Evolutionary conservation across 2,329 filamentous ascomycete species (phyloP).

Genomic region (Fusarium burgessii): DNA sequence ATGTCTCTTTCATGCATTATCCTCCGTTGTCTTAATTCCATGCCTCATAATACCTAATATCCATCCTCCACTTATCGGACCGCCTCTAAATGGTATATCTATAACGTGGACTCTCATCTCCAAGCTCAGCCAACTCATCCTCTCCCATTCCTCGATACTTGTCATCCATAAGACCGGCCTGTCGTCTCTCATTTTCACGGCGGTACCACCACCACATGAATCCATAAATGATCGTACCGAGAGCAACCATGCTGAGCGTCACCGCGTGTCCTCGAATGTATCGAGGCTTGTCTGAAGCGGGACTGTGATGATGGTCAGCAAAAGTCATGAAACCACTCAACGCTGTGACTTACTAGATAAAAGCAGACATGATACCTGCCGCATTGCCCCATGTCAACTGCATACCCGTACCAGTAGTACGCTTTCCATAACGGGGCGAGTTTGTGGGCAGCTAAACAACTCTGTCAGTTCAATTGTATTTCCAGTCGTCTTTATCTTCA

Average conservation of each 20-base stretch:
- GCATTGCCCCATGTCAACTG: constrained; percentile 78
- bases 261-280: constrained; percentile 72
- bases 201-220: constrained; percentile 67
- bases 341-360: constrained; percentile 62
- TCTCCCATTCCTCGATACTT: constrained; percentile 57
- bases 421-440: constrained; percentile 79
- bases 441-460: constrained; percentile 68
- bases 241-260: constrained; percentile 67
- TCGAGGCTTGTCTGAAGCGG: constrained; percentile 63
- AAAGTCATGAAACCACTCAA: not conserved
- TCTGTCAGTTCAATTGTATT: not conserved
- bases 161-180: constrained; percentile 53
- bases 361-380: constrained; percentile 79
- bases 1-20: not conserved
- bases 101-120: constrained; percentile 65
- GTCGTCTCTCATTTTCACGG: constrained; percentile 60
- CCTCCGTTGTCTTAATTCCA: not conserved
- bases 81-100: constrained; percentile 56
- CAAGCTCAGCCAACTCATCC: constrained; percentile 62
- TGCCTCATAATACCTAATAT: not conserved
- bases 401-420: constrained; percentile 77
- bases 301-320: constrained; percentile 50
- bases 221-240: constrained; percentile 65
- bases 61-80: not conserved
- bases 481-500: not conserved